Evolutionary conservation across 139 green algal species (phyloP).

Genomic region (Asterochloris sp.): DNA sequence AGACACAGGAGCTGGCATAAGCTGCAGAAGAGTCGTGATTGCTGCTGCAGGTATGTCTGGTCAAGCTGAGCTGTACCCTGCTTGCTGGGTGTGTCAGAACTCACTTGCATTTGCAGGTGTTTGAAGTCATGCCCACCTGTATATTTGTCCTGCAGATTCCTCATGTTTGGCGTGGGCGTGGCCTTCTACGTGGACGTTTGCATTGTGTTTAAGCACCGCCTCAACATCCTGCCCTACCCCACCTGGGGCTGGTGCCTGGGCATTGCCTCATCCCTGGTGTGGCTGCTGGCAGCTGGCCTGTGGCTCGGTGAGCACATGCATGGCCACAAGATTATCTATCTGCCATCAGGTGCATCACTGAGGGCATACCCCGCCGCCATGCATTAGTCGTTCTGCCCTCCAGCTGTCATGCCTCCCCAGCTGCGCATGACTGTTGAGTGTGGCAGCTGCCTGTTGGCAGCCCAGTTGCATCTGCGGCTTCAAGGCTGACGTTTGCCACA

Average conservation of each 20-base stretch:
- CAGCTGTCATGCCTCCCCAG: not conserved
- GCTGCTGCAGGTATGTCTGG: too few species aligned
- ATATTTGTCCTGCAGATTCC: not conserved
- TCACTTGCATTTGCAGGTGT: too few species aligned
- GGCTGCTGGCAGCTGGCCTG: constrained; percentile 3
- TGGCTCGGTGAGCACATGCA: not conserved
- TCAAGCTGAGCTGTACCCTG: too few species aligned
- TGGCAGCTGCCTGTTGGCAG: too few species aligned
- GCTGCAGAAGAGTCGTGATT: too few species aligned
- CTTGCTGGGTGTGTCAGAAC: too few species aligned
- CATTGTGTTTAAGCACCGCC: not conserved
- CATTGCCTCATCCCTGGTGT: constrained; percentile 6
- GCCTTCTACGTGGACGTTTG: constrained; percentile 1
- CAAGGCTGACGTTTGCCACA: not conserved
- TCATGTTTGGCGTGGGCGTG: constrained; percentile 9
- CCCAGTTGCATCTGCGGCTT: not conserved
- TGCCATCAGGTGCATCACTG: not conserved
- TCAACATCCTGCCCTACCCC: constrained; percentile 1
- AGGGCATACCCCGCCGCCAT: not conserved
- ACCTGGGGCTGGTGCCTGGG: constrained; percentile 11
- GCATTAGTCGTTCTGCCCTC: not conserved
- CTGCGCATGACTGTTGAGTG: not conserved
- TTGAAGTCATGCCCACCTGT: too few species aligned
- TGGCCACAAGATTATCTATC: not conserved
- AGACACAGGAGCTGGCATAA: too few species aligned